Percentiles rank a stretch among this genome's conserved stretches.
These are phyloP conservation scores for Rhizopus delemar DNA, from an alignment of 371 early-diverging fungal genomes.

Conservation along the genomic window DNA sequence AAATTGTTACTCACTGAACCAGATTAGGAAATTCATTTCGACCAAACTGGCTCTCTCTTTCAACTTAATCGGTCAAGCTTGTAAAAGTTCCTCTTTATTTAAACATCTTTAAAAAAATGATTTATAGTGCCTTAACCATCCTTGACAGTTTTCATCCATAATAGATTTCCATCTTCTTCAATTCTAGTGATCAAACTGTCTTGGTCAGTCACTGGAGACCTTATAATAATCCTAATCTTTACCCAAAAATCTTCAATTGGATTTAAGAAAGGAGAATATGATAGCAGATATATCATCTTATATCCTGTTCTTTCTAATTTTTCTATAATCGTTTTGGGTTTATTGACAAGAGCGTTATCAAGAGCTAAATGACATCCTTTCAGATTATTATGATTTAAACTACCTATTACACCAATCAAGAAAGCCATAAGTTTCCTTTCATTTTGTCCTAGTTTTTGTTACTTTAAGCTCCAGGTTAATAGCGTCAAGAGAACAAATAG, in stretches of 20 bases:
- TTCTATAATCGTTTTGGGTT: background rate
- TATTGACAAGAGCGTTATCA: too few relatives aligned
- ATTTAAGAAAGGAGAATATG: slow-evolving; percentile 13
- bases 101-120: slow-evolving; percentile 9
- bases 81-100: background rate
- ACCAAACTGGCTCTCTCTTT: too few relatives aligned
- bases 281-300: slow-evolving; percentile 9
- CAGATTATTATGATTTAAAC: slow-evolving; percentile 2
- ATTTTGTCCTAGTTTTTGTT: too few relatives aligned
- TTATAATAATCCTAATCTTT: slow-evolving; percentile 8
- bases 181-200: slow-evolving; percentile 18
- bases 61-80: too few relatives aligned
- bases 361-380: background rate
- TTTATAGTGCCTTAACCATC: slow-evolving; percentile 11
- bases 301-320: background rate
- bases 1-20: too few relatives aligned
- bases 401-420: slow-evolving; percentile 2
- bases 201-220: background rate
- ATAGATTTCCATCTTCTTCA: slow-evolving; percentile 9
- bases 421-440: too few relatives aligned
- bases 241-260: slow-evolving; percentile 21
- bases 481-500: too few relatives aligned
- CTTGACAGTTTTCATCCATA: slow-evolving; percentile 10
- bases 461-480: too few relatives aligned
- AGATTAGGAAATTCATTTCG: too few relatives aligned